phyloP scores from a whole-genome alignment of 306 rosid genomes.

The Pachyrhizus erosus region DNA sequence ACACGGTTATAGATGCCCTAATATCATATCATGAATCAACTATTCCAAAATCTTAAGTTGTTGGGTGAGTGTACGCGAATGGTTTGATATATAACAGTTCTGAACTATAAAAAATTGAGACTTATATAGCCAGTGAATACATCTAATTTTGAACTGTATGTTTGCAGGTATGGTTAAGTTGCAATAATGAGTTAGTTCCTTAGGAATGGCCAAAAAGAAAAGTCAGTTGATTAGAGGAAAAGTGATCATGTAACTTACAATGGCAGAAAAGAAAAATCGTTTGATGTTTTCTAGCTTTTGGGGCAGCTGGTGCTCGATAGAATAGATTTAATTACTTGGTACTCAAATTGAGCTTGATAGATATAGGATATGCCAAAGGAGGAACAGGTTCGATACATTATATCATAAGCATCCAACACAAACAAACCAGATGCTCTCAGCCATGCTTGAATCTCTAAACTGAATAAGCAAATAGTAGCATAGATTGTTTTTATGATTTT shows the following conservation, averaged over 20 bases:
- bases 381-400: neutral
- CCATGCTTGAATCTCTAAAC: slow-evolving; percentile 8
- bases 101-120: too few relatives aligned
- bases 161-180: neutral
- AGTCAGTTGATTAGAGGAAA: neutral
- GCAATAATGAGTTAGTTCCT: neutral
- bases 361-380: neutral
- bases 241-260: neutral
- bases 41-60: too few relatives aligned
- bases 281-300: too few relatives aligned
- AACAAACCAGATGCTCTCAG: neutral
- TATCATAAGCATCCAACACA: neutral
- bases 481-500: neutral
- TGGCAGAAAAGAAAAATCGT: too few relatives aligned
- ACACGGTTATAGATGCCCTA: too few relatives aligned
- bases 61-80: too few relatives aligned
- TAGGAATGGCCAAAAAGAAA: neutral
- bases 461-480: neutral
- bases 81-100: too few relatives aligned
- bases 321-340: neutral
- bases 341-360: neutral
- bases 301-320: neutral
- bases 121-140: too few relatives aligned
- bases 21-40: too few relatives aligned
- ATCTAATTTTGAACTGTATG: neutral